Conservation (phyloP, 1,139 yeast genomes). For the Diutina ranongensis region DNA sequence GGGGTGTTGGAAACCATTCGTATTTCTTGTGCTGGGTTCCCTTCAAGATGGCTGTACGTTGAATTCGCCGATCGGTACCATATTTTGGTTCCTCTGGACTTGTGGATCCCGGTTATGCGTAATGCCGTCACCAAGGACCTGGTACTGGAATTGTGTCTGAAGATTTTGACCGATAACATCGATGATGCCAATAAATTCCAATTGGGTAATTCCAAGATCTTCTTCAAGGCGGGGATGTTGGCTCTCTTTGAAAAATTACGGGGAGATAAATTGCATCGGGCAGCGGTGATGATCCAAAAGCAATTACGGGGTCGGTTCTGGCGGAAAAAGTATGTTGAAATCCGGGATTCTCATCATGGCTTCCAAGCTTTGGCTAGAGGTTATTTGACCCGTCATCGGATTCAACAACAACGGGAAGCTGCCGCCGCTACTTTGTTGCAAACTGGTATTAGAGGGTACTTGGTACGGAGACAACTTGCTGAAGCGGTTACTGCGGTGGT, state of each 20-base stretch:
- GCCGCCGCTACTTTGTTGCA: constrained; percentile 66
- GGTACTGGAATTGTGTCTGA: constrained; percentile 53
- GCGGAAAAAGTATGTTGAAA: constrained; percentile 49
- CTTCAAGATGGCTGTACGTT: constrained; percentile 89
- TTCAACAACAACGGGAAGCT: constrained; percentile 46
- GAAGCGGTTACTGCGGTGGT: constrained; percentile 40
- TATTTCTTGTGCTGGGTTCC: constrained; percentile 96
- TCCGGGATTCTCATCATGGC: constrained; percentile 40
- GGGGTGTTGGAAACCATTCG: constrained; percentile 96
- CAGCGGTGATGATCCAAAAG: constrained; percentile 84
- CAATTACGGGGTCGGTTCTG: constrained; percentile 57
- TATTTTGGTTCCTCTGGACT: constrained; percentile 59
- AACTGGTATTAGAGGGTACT: constrained; percentile 56
- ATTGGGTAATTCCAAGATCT: constrained; percentile 80
- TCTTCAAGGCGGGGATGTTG: constrained; percentile 92
- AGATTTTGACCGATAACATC: constrained; percentile 53
- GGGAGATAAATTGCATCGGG: constrained; percentile 59
- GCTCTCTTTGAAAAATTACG: constrained; percentile 86
- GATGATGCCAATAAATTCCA: constrained; percentile 64
- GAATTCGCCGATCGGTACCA: constrained; percentile 90
- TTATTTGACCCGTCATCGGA: constrained; percentile 42
- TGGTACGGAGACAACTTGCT: constrained; percentile 37
- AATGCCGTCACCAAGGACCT: constrained; percentile 45
- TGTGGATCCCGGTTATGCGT: constrained; percentile 55
- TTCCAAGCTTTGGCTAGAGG: constrained; percentile 63